Evolutionary conservation across 495 filamentous ascomycete species (phyloP).

Genomic region (Penicillium goetzii): DNA sequence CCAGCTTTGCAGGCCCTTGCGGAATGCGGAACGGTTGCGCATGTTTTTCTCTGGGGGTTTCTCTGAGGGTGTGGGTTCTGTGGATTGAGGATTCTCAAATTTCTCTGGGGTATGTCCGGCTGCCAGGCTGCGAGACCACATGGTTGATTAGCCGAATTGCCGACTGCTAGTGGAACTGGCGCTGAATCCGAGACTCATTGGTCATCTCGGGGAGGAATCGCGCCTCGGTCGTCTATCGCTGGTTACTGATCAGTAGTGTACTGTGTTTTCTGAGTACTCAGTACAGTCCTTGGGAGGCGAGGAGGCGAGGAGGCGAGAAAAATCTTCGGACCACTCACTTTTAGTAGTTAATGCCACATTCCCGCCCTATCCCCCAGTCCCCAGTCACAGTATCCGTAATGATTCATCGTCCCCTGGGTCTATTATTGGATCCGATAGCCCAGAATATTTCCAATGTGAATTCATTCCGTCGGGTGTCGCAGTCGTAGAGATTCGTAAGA

Average conservation of each 20-base stretch:
- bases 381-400: background rate
- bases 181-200: background rate
- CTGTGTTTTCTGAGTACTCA: background rate
- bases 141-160: background rate
- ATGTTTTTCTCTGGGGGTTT: background rate
- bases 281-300: too few species aligned
- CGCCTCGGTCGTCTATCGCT: background rate
- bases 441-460: background rate
- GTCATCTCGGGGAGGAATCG: constrained; percentile 1
- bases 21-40: background rate
- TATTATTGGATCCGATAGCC: background rate
- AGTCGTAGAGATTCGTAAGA: background rate
- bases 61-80: background rate
- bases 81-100: background rate
- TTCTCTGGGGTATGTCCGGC: constrained; percentile 1
- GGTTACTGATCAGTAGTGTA: background rate
- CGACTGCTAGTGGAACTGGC: background rate
- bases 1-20: background rate
- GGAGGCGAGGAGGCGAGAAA: background rate
- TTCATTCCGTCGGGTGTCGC: background rate
- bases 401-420: background rate
- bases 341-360: background rate
- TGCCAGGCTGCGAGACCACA: background rate
- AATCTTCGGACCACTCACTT: constrained; percentile 4
- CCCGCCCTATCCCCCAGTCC: too few species aligned